These are phyloP conservation scores for Gaultheria prostrata DNA, from an alignment of 148 eudicot genomes.

Conservation along the genomic window DNA sequence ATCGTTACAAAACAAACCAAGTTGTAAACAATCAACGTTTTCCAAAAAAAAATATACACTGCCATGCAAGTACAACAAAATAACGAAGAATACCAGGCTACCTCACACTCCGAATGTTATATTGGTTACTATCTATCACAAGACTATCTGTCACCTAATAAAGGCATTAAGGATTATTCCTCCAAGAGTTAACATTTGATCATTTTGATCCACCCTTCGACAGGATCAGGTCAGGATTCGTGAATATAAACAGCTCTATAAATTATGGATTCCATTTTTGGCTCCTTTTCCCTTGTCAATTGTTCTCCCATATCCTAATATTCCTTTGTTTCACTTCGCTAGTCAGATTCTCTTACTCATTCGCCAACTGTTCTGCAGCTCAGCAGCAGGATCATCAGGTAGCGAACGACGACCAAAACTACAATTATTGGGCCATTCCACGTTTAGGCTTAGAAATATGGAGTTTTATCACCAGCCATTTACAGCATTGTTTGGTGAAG, in stretches of 20 bases:
- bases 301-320: background rate
- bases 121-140: background rate
- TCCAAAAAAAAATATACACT: background rate
- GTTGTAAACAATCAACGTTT: background rate
- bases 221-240: background rate
- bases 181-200: background rate
- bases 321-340: background rate
- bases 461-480: background rate
- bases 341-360: background rate
- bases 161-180: background rate
- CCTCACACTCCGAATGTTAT: background rate
- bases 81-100: background rate
- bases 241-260: background rate
- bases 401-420: background rate
- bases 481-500: background rate
- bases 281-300: background rate
- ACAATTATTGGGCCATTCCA: background rate
- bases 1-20: conserved; percentile 1
- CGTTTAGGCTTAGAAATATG: background rate
- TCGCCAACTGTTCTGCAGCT: background rate
- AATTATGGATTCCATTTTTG: background rate
- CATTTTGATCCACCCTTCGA: background rate
- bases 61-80: background rate
- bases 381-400: background rate
- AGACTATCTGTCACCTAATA: background rate